Evolutionary conservation across 495 filamentous ascomycete genomes (phyloP).

Genomic region (Podospora pseudocomata): DNA sequence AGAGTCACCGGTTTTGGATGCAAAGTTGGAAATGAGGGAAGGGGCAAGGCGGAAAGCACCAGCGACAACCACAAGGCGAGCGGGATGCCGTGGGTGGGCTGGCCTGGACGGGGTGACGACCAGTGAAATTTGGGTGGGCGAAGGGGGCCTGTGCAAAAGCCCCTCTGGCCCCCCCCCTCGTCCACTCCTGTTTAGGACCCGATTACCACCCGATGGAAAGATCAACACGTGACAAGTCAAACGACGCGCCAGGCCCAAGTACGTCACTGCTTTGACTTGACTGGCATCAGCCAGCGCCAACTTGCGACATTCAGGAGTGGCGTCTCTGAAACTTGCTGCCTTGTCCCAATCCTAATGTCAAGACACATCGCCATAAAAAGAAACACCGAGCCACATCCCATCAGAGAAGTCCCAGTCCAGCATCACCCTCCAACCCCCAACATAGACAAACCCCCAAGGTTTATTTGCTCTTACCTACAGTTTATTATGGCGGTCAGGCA

Average conservation of each 20-base stretch:
- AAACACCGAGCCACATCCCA: background rate
- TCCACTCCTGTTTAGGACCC: slow-evolving; percentile 23
- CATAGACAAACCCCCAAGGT: background rate
- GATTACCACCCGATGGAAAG: slow-evolving; percentile 5
- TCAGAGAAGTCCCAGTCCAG: background rate
- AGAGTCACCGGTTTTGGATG: slow-evolving; percentile 31
- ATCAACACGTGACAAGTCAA: slow-evolving; percentile 25
- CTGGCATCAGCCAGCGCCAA: background rate
- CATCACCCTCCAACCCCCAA: background rate
- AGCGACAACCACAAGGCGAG: slow-evolving; percentile 32
- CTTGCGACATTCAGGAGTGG: background rate
- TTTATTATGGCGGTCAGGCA: slow-evolving; percentile 1
- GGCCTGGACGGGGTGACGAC: slow-evolving; percentile 19
- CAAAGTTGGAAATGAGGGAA: slow-evolving; percentile 42
- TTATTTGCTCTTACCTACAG: background rate
- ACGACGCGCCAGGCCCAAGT: slow-evolving; percentile 1
- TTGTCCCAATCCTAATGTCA: background rate
- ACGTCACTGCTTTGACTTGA: slow-evolving; percentile 13
- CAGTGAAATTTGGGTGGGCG: slow-evolving; percentile 26
- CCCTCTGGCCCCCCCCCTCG: slow-evolving; percentile 11
- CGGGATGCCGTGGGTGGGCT: slow-evolving; percentile 31
- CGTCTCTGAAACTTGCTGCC: background rate
- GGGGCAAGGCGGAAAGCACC: slow-evolving; percentile 35
- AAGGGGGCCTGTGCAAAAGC: slow-evolving; percentile 22
- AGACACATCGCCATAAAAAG: background rate